A percentile compares a stretch with the other conserved stretches of the same genome.
These are phyloP conservation scores for Penicillium bovifimosum DNA, from an alignment of 495 filamentous ascomycete species.

Conservation along the genomic window DNA sequence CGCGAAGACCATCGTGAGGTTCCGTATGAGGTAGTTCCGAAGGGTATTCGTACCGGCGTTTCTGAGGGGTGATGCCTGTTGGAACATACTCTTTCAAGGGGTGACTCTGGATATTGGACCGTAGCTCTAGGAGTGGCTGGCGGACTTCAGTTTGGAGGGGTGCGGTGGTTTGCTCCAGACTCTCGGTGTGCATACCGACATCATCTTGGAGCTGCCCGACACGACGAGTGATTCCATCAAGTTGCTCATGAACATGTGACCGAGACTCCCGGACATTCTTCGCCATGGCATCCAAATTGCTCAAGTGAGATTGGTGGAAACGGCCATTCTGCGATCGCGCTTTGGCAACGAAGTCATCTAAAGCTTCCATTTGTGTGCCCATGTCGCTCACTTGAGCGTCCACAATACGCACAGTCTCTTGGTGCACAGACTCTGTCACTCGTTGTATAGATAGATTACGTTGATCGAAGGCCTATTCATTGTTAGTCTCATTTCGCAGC, in stretches of 20 bases:
- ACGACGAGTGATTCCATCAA: constrained; percentile 55
- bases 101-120: constrained; percentile 54
- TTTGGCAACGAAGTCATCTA: constrained; percentile 85
- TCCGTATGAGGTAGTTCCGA: constrained; percentile 71
- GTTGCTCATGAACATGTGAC: constrained; percentile 56
- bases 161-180: constrained; percentile 50
- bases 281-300: constrained; percentile 56
- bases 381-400: constrained; percentile 84
- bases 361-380: constrained; percentile 74
- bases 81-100: constrained; percentile 69
- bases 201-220: constrained; percentile 60
- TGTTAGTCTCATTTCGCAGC: constrained; percentile 22
- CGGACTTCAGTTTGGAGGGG: constrained; percentile 56
- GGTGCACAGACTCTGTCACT: constrained; percentile 80
- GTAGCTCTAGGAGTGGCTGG: constrained; percentile 63
- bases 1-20: constrained; percentile 60
- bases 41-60: constrained; percentile 69
- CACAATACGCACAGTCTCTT: constrained; percentile 86
- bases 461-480: constrained; percentile 60
- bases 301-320: constrained; percentile 62
- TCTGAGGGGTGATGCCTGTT: constrained; percentile 82
- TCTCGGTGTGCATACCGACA: constrained; percentile 48
- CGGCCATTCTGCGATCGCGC: constrained; percentile 74
- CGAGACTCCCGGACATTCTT: constrained; percentile 65
- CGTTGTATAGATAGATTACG: constrained; percentile 74